Percentiles rank a stretch among this genome's conserved stretches.
Evolutionary conservation across 345 rosid species (phyloP).

Genomic region (Gynandropsis gynandra): DNA sequence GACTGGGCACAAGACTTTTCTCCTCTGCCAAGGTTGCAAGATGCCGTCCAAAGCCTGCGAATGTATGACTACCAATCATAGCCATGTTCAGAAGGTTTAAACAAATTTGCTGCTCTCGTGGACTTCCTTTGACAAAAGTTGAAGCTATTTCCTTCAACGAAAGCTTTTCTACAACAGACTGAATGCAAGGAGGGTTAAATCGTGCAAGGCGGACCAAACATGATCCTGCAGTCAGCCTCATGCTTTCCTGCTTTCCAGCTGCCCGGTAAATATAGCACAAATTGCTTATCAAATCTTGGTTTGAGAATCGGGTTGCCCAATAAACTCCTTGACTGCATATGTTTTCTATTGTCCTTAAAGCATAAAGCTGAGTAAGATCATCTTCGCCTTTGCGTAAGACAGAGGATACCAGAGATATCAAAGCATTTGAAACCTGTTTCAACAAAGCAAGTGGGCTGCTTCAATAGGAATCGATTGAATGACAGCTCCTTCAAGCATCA

Average conservation of each 20-base stretch:
- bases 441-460: slow-evolving; percentile 15
- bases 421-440: slow-evolving; percentile 80
- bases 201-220: slow-evolving; percentile 93
- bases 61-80: slow-evolving; percentile 70
- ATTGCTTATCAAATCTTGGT: slow-evolving; percentile 82
- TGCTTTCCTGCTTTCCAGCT: slow-evolving; percentile 85
- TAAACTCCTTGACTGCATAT: slow-evolving; percentile 88
- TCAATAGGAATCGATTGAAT: slow-evolving; percentile 10
- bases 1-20: slow-evolving; percentile 62
- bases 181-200: slow-evolving; percentile 74
- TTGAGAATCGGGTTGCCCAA: slow-evolving; percentile 83
- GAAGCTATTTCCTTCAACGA: slow-evolving; percentile 75
- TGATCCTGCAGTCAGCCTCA: slow-evolving; percentile 95
- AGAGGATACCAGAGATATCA: slow-evolving; percentile 84
- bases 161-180: slow-evolving; percentile 64
- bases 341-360: slow-evolving; percentile 90
- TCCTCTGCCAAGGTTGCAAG: slow-evolving; percentile 68
- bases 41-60: slow-evolving; percentile 69
- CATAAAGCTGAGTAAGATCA: slow-evolving; percentile 88
- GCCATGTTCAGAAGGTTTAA: slow-evolving; percentile 82
- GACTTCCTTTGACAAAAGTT: slow-evolving; percentile 66
- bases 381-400: slow-evolving; percentile 95
- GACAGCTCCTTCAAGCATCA: not conserved
- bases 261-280: slow-evolving; percentile 85
- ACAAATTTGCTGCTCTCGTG: slow-evolving; percentile 91